Evolutionary conservation across 345 rosid genomes (phyloP), one percentile per base, ranked within the genome.

Genomic region (Gossypioides kirkii): DNA sequence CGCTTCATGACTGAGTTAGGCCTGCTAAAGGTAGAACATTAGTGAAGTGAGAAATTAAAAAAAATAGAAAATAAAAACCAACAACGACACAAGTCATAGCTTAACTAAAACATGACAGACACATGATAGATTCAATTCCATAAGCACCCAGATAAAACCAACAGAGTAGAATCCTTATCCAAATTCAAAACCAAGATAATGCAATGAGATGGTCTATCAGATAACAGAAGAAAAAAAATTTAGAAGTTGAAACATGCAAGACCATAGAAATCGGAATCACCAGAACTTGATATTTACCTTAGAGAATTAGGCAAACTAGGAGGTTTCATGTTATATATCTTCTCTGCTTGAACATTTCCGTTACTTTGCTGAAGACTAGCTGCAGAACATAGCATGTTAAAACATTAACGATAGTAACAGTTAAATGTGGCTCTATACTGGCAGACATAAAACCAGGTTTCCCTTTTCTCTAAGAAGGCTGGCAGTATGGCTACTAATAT

Each of bases 11-110:
- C 28, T 11, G 84, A 78, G 76, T 76, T 76, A 59, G 87, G 77
- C 80, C 99, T 95, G 84, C 80, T 77, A 25, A 69, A 41, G 77
- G 36, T 13, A 49, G 18, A 79, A 69, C 16, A 50, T 55, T 74
- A 68, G 74, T 49, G 28, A 28, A 67, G 42, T 8, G 18, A 14
- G 41, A 17, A 49, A 49, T 8, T 7, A 28, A 14, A 16, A 61
- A 25, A 59, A 20, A 20, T 18, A 20, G 14, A 20, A 10, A 32
- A 32, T 32, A 32, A 32, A 32, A 32, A 42, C 32, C 8, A 25
- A 18, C 59, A 72, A 72, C 53, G 17, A 20, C 59, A 61, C 47
- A 28, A 28, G 16, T 47, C 23, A 46, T 58, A 72, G 26, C 59
- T 61, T 17, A 61, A 61, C 11, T 11, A 4, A 22, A 53, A 18